phyloP scores from a whole-genome alignment of 805 yeast genomes.

The Pichia deserticola region DNA sequence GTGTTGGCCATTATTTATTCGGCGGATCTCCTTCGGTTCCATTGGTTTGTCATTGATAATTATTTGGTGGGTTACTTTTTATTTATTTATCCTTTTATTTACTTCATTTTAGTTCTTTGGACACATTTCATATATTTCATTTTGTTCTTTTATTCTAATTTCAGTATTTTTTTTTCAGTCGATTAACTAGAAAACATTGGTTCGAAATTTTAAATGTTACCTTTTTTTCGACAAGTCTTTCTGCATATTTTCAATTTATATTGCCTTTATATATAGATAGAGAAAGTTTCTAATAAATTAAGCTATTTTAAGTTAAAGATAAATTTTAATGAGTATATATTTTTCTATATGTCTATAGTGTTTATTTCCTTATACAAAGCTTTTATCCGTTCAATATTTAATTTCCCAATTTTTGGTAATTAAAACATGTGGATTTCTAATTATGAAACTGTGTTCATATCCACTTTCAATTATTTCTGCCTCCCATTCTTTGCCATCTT shows the following conservation, averaged over 20 bases:
- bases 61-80: background rate
- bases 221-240: too few species aligned
- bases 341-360: too few species aligned
- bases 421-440: slow-evolving; percentile 45
- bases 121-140: background rate
- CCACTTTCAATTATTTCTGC: slow-evolving; percentile 22
- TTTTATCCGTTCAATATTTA: slow-evolving; percentile 2
- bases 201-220: too few species aligned
- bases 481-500: slow-evolving; percentile 32
- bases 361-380: too few species aligned
- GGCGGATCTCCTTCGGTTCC: slow-evolving; percentile 15
- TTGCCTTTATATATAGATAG: too few species aligned
- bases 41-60: slow-evolving; percentile 23
- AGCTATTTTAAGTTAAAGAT: too few species aligned
- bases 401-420: slow-evolving; percentile 41
- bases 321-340: too few species aligned
- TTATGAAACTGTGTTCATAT: slow-evolving; percentile 16
- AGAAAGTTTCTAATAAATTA: too few species aligned
- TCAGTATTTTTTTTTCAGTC: too few species aligned
- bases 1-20: slow-evolving; percentile 30
- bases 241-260: too few species aligned
- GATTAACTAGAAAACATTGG: too few species aligned
- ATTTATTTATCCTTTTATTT: background rate
- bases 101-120: background rate
- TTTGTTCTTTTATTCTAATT: too few species aligned